Evolutionary conservation across 2,329 filamentous ascomycete genomes (phyloP).

Genomic region (Colletotrichum chlorophyti): DNA sequence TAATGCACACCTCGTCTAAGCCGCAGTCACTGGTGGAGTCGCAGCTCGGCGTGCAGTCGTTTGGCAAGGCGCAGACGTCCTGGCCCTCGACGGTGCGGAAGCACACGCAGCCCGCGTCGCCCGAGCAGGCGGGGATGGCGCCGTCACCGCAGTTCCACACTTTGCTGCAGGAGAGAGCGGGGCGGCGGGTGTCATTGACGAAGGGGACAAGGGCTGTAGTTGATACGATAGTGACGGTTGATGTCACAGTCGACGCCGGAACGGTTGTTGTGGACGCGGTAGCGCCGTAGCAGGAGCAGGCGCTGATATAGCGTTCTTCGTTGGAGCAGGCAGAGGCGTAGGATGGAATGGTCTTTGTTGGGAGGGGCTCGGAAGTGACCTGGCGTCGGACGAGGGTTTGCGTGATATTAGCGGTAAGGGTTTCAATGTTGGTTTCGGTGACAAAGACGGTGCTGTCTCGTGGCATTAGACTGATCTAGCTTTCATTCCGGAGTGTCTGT

Average conservation of each 20-base stretch:
- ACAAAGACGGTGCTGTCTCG: slow-evolving; percentile 15
- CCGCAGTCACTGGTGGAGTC: slow-evolving; percentile 10
- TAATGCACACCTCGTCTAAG: slow-evolving; percentile 19
- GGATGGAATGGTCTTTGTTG: slow-evolving; percentile 59
- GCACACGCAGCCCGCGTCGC: slow-evolving; percentile 16
- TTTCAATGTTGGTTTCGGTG: slow-evolving; percentile 14
- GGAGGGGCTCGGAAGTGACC: slow-evolving; percentile 48
- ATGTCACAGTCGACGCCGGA: slow-evolving; percentile 44
- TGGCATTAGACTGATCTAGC: background rate
- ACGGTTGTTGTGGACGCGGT: slow-evolving; percentile 39
- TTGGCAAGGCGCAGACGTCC: slow-evolving; percentile 15
- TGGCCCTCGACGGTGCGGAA: slow-evolving; percentile 18
- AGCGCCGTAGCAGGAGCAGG: slow-evolving; percentile 38
- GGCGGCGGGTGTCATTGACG: slow-evolving; percentile 15
- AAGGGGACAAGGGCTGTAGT: slow-evolving; percentile 7
- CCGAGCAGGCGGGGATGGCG: background rate
- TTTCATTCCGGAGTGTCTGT: too few species aligned
- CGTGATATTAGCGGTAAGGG: slow-evolving; percentile 9
- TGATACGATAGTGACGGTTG: slow-evolving; percentile 43
- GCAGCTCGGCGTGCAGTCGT: slow-evolving; percentile 12
- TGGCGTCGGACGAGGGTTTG: slow-evolving; percentile 31
- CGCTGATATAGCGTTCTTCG: slow-evolving; percentile 32
- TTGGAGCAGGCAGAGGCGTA: slow-evolving; percentile 35
- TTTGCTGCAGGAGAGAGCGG: background rate
- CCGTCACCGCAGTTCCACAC: slow-evolving; percentile 16